Evolutionary conservation across 2,329 filamentous ascomycete species (phyloP), one percentile per base, ranked within the genome.

Genomic region (Penicillium sp.): DNA sequence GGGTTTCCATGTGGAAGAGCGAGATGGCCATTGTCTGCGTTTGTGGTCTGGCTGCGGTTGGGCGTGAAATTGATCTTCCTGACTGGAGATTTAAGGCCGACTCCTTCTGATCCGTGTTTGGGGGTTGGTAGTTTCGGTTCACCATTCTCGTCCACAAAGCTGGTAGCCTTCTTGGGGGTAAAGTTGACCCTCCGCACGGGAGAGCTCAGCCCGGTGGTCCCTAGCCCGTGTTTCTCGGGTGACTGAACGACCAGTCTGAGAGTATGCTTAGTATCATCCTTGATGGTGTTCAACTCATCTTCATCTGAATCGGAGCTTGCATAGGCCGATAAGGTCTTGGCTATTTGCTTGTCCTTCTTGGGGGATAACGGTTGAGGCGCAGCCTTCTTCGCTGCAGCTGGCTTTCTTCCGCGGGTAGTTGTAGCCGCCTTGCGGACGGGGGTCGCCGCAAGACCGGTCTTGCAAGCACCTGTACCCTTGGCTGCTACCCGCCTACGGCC

Each of bases 331-430:
- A 65, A 56, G 2, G 66, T 64, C 52, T 73, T 76, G 14, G 72
- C 67, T 31, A 77, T 61, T 53, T 77, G 74, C 7, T 69, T 75
- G 27, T 70, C 66, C 55, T 77, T 77, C 64, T 77, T 77, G 1
- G 75, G 75, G 11, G 74, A 77, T 25, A 77, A 59, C 14, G 73
- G 72, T 49, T 74, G 64, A 9, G 59, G 38, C 9, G 54, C 52
- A 22, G 53, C 55, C 30, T 65, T 66, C 50, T 64, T 66, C n/a
- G 61, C 50, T 46, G 66, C 59, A 3, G 69, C 62, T 19, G 66
- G 64, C 55, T 62, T 67, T 11, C 64, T 62, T n/a, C 62, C 67
- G 28, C 62, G 62, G 4, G 53, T 57, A 2, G 61, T 61, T 9
- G 63, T 55, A 8, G 64, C 57, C 46, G 68, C 56, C 49, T 72